Conservation (phyloP, 352 stramenopile species). For the Phytophthora cajani region DNA sequence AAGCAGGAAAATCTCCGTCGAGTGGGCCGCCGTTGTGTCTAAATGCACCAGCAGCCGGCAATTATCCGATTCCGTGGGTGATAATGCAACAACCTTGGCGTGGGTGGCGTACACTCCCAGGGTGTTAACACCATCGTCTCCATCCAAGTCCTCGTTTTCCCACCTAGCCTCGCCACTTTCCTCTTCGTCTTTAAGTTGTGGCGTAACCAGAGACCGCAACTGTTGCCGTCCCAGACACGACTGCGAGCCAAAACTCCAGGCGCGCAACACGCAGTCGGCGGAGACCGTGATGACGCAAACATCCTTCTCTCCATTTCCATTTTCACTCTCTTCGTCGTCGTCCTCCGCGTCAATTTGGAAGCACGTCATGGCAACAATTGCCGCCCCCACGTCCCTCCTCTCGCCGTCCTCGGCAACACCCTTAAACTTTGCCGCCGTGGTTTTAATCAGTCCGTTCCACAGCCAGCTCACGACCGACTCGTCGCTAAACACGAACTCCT, state of each 20-base stretch:
- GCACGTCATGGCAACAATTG: constrained; percentile 65
- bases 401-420: constrained; percentile 35
- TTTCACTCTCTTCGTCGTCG: constrained; percentile 33
- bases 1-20: constrained; percentile 68
- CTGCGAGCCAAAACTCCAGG: constrained; percentile 74
- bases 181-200: constrained; percentile 12
- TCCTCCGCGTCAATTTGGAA: constrained; percentile 63
- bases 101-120: constrained; percentile 47
- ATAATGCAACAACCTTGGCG: constrained; percentile 68
- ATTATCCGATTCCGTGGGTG: constrained; percentile 59
- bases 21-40: constrained; percentile 60
- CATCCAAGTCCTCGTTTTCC: constrained; percentile 45
- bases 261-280: constrained; percentile 67
- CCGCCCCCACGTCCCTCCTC: constrained; percentile 30
- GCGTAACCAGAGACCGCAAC: constrained; percentile 45
- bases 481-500: constrained; percentile 78
- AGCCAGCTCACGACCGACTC: constrained; percentile 73
- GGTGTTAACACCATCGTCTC: constrained; percentile 28
- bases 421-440: constrained; percentile 46
- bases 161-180: constrained; percentile 34
- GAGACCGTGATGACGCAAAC: constrained; percentile 76
- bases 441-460: constrained; percentile 73
- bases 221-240: constrained; percentile 72
- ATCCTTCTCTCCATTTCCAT: constrained; percentile 35
- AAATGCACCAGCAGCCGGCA: constrained; percentile 73